These are phyloP conservation scores for Plasmodium sp. DNA, from an alignment of 169 alveolate genomes.

Conservation along the genomic window DNA sequence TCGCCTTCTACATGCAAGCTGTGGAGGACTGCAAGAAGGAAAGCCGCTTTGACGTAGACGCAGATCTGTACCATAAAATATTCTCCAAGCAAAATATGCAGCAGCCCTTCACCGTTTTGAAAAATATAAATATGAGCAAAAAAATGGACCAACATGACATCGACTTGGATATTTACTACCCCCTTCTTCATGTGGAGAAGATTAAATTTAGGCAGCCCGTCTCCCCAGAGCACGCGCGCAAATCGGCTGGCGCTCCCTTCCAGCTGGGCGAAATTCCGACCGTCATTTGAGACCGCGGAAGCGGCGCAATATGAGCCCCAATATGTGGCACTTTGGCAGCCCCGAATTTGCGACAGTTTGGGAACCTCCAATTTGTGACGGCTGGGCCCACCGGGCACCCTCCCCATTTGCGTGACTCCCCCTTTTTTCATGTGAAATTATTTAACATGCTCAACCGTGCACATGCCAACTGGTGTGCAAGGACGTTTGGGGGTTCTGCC, in stretches of 20 bases:
- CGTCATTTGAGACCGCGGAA: slow-evolving; percentile 1
- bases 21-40: slow-evolving; percentile 65
- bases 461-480: background rate
- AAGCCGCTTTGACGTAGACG: slow-evolving; percentile 47
- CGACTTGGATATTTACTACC: slow-evolving; percentile 30
- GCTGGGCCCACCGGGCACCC: background rate
- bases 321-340: too few species aligned
- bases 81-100: slow-evolving; percentile 1
- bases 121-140: slow-evolving; percentile 27
- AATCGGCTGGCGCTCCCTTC: background rate
- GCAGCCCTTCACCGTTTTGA: slow-evolving; percentile 44
- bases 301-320: background rate
- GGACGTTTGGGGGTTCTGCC: background rate
- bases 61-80: slow-evolving; percentile 45
- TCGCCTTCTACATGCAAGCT: slow-evolving; percentile 40
- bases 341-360: too few species aligned
- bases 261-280: slow-evolving; percentile 58
- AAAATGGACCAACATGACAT: slow-evolving; percentile 23
- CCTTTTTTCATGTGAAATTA: background rate
- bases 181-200: slow-evolving; percentile 55
- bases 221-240: background rate
- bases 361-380: background rate
- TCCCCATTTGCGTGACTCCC: background rate
- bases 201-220: slow-evolving; percentile 45
- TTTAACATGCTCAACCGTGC: background rate